A percentile compares a stretch with the other conserved stretches of the same genome.
phyloP scores from a whole-genome alignment of 169 alveolate genomes.

The Prorocentrum cordatum region DNA sequence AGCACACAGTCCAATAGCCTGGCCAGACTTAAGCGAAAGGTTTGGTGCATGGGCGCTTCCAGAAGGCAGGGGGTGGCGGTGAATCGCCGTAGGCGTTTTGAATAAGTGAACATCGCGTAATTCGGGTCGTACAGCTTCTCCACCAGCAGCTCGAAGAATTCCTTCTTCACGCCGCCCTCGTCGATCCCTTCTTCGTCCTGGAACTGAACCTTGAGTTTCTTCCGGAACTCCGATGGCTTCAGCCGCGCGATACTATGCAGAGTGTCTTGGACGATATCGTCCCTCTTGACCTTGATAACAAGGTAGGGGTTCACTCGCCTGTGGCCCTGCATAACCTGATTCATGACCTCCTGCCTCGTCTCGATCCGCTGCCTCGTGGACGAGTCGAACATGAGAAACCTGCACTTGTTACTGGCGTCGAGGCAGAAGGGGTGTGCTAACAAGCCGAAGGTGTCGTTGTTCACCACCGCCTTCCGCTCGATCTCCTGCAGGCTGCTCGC shows the following conservation, averaged over 20 bases:
- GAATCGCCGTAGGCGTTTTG: too few relatives aligned
- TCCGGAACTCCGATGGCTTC: not conserved
- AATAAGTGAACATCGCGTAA: conserved; percentile 83
- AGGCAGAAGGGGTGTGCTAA: not conserved
- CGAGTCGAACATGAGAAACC: not conserved
- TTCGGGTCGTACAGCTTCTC: conserved; percentile 79
- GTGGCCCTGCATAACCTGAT: not conserved
- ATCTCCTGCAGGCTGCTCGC: not conserved
- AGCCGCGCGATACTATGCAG: not conserved
- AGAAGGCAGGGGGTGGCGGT: too few relatives aligned
- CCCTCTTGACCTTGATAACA: not conserved
- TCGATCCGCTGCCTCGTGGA: not conserved
- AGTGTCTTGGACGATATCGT: not conserved
- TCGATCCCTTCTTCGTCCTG: conserved; percentile 86
- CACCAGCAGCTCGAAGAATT: conserved; percentile 80
- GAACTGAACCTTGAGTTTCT: conserved; percentile 64
- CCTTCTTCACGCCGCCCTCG: conserved; percentile 88
- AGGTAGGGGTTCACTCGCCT: not conserved
- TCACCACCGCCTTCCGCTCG: not conserved
- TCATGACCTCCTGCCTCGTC: not conserved
- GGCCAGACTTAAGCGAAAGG: too few relatives aligned
- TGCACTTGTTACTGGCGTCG: not conserved
- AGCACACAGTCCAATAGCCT: too few relatives aligned
- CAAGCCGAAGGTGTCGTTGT: not conserved
- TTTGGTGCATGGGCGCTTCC: too few relatives aligned